Evolutionary conservation across 257 asterid genomes (phyloP), one percentile per base, ranked within the genome.

Genomic region (Marsdenia floribunda): DNA sequence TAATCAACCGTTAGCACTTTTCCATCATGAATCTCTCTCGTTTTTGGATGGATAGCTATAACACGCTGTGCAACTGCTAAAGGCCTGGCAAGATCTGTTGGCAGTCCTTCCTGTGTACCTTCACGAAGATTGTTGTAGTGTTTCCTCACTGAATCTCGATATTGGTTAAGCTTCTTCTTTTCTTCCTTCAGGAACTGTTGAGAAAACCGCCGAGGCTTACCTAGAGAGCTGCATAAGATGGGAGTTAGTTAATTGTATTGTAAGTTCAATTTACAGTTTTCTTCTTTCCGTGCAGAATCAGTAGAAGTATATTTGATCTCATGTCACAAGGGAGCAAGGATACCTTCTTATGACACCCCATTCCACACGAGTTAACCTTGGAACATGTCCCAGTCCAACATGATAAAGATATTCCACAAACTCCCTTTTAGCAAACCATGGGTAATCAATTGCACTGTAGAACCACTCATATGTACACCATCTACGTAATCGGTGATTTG

Each of bases 271-370:
- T 54, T 22, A 26, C 40, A 26, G 11, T 72, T 21, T 69, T 69
- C n/a, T 16, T 46, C 5, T 46, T 50, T 14, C 33, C 16, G 58
- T 59, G 52, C 40, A 61, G 26, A 38, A 66, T 26, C 61, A 22
- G 73, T 72, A 40, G 0, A 61, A 33, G 9, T 60, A 60, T 60
- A 60, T 3, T 11, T 15, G 16, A 3, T 19, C 16, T 66, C 33
- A 38, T 22, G 15, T 5, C 42, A 69, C 42, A 50, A 13, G 26
- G 58, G 38, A 26, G 24, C 63, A 76, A 86, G 69, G 55, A 58
- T 83, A 92, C 97, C 97, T 87, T 85, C 97, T 87, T 83, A 92
- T 92, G 81, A 92, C 97, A 75, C 97, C 90, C 98, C 98, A 92
- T 67, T 92, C 98, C 59, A 88, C 93, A 77, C 90, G 97, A 84